Conservation (phyloP, 2,329 filamentous ascomycete species). For the Colletotrichum agaves region DNA sequence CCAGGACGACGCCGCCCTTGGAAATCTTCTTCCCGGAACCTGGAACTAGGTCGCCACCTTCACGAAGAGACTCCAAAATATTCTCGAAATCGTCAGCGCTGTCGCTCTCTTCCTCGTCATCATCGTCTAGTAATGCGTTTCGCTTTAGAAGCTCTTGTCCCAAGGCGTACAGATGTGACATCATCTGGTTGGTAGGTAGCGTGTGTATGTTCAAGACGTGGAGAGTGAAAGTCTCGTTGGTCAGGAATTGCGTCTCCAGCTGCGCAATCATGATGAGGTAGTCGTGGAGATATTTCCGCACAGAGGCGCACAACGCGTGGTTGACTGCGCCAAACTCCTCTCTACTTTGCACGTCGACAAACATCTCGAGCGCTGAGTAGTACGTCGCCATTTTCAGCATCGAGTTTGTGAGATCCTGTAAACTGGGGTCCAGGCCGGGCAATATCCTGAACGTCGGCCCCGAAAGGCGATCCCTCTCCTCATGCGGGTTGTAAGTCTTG, state of each 20-base stretch:
- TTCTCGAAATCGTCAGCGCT: constrained; percentile 90
- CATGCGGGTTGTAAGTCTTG: constrained; percentile 82
- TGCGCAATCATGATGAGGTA: constrained; percentile 94
- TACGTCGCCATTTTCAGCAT: constrained; percentile 97
- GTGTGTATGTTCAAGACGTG: constrained; percentile 94
- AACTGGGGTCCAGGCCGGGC: constrained; percentile 87
- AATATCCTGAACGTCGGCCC: constrained; percentile 85
- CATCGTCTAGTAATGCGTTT: constrained; percentile 86
- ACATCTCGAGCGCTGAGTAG: constrained; percentile 89
- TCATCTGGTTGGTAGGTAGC: constrained; percentile 88
- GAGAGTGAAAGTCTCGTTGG: constrained; percentile 87
- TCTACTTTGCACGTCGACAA: constrained; percentile 92
- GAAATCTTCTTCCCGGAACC: constrained; percentile 89
- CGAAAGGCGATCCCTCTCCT: constrained; percentile 86
- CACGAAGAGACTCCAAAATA: constrained; percentile 88
- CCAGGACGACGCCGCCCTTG: constrained; percentile 96
- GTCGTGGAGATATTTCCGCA: constrained; percentile 90
- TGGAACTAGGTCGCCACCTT: constrained; percentile 83
- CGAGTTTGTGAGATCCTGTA: constrained; percentile 85
- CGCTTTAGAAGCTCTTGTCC: constrained; percentile 88
- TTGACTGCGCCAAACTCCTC: constrained; percentile 95
- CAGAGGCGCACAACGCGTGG: constrained; percentile 94
- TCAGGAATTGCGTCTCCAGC: constrained; percentile 91
- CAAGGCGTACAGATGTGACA: constrained; percentile 88
- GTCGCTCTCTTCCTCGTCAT: constrained; percentile 75